Conservation (phyloP, 2,329 filamentous ascomycete genomes). For the Diaporthe amygdali region DNA sequence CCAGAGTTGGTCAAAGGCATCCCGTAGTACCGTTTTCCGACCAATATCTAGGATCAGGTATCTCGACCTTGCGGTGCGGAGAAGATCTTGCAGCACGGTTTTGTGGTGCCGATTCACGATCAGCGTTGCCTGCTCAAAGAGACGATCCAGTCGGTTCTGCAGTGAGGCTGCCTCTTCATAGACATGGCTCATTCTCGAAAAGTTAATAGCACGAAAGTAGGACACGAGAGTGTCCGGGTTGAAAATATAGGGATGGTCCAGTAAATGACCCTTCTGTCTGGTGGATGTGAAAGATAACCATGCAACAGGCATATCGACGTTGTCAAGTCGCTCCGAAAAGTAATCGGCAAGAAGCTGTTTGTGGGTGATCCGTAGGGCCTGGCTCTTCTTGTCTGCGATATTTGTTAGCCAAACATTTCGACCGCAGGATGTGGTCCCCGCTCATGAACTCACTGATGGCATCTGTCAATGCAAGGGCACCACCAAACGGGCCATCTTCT, state of each 20-base stretch:
- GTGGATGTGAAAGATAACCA: conserved; percentile 70
- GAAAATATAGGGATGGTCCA: conserved; percentile 85
- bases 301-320: conserved; percentile 73
- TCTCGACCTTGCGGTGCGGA: conserved; percentile 71
- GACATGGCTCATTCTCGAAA: conserved; percentile 81
- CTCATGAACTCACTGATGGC: conserved; percentile 67
- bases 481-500: conserved; percentile 74
- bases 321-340: conserved; percentile 77
- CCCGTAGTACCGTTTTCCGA: conserved; percentile 68
- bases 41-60: conserved; percentile 75
- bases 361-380: conserved; percentile 68
- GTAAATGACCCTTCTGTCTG: conserved; percentile 71
- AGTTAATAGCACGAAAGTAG: conserved; percentile 89
- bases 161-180: conserved; percentile 72
- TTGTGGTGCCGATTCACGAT: conserved; percentile 64
- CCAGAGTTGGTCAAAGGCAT: conserved; percentile 90
- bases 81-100: conserved; percentile 63
- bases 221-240: conserved; percentile 73
- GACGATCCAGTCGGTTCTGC: conserved; percentile 60
- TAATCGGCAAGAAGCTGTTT: conserved; percentile 77
- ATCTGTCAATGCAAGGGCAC: conserved; percentile 75
- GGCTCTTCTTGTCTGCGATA: conserved; percentile 59
- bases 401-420: not conserved
- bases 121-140: conserved; percentile 58
- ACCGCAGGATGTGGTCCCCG: not conserved